Conservation (phyloP, 2,329 filamentous ascomycete species). For the Colletotrichum aenigma region DNA sequence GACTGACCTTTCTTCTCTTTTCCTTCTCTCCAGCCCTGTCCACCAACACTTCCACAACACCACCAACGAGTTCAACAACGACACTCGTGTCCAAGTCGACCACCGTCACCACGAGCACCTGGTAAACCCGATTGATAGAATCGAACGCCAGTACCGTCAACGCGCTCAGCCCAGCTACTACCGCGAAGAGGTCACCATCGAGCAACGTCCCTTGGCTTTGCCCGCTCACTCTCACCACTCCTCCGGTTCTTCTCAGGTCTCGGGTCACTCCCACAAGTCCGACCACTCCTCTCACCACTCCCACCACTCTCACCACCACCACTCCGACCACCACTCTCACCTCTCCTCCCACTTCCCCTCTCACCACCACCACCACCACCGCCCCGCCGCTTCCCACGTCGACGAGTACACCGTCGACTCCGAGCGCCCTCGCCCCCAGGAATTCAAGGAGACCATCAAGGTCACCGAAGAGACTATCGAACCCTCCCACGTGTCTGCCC, state of each 20-base stretch:
- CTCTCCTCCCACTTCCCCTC: constrained; percentile 42
- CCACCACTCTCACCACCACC: constrained; percentile 10
- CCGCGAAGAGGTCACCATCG: constrained; percentile 38
- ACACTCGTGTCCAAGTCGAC: constrained; percentile 71
- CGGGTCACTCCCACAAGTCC: constrained; percentile 28
- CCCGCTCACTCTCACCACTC: constrained; percentile 38
- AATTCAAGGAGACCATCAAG: constrained; percentile 60
- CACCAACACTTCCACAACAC: constrained; percentile 30
- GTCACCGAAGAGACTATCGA: constrained; percentile 72
- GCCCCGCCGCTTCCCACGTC: constrained; percentile 4
- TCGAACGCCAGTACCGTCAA: constrained; percentile 70
- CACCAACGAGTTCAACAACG: constrained; percentile 51
- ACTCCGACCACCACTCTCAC: constrained; percentile 34
- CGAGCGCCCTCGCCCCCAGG: constrained; percentile 23
- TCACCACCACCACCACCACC: constrained; percentile 28
- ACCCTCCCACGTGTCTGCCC: constrained; percentile 46
- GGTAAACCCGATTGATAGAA: constrained; percentile 61
- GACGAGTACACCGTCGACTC: constrained; percentile 61
- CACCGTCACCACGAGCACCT: constrained; percentile 50
- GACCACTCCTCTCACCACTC: constrained; percentile 30
- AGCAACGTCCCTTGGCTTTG: constrained; percentile 24
- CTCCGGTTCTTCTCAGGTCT: constrained; percentile 45
- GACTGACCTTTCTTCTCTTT: constrained; percentile 25
- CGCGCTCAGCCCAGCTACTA: constrained; percentile 58
- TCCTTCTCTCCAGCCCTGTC: constrained; percentile 17